A percentile compares a stretch with the other conserved stretches of the same genome.
These are phyloP conservation scores for Suillus clintonianus DNA, from an alignment of 768 basidiomycete species.

Conservation along the genomic window DNA sequence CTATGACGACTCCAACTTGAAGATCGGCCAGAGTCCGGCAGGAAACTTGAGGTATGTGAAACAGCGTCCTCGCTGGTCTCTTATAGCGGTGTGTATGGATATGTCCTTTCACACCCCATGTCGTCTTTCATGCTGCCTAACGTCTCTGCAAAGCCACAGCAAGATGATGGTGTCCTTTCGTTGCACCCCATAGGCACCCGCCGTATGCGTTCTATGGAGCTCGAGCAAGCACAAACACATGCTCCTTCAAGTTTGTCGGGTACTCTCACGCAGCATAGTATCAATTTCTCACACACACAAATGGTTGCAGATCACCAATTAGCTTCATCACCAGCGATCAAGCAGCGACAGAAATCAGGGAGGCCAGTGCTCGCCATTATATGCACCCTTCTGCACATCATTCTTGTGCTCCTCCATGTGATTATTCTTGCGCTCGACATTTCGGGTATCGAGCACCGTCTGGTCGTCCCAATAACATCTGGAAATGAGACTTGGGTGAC, in stretches of 20 bases:
- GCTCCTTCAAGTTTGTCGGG: neutral
- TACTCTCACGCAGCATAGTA: neutral
- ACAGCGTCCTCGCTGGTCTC: neutral
- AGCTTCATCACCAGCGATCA: no score
- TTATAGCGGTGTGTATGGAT: neutral
- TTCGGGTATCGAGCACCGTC: conserved; percentile 1
- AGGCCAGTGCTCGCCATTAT: neutral
- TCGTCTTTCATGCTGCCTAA: neutral
- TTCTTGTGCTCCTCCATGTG: conserved; percentile 1
- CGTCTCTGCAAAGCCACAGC: neutral
- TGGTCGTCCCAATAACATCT: conserved; percentile 3
- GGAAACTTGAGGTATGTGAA: neutral
- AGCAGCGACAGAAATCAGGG: neutral
- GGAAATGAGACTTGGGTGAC: neutral
- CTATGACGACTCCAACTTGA: neutral
- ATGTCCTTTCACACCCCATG: neutral
- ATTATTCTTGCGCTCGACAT: neutral
- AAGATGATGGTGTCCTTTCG: neutral
- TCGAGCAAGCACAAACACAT: neutral
- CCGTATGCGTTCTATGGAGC: neutral
- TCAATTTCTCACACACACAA: neutral
- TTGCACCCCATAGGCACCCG: neutral
- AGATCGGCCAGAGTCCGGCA: neutral
- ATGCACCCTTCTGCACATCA: neutral
- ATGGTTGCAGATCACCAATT: neutral